Base-by-base conservation (phyloP, 805 yeast species). In the Lachancea sp. region DNA sequence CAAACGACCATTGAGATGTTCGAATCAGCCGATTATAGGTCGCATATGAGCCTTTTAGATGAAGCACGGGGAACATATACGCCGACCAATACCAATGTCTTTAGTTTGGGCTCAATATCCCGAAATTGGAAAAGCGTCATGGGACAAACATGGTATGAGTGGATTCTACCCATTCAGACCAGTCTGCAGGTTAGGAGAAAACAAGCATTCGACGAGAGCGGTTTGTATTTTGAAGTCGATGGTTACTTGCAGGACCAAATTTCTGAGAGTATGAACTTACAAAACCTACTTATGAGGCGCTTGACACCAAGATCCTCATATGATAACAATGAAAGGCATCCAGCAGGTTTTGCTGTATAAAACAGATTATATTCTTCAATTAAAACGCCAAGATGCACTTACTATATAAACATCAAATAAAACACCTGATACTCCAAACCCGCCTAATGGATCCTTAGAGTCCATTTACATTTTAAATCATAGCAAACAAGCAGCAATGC, bases 1-100 rank as follows among this genome's bases (percentile, higher is more conserved):
- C 64, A 68, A 45, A 89, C 97, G 3, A 90, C 97, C 0, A 71
- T 90, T 19, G 98, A 92, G 62, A 67, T 78, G 44, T 78, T 75
- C 53, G 85, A 80, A 29, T 53, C 56, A 23, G 68, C 71, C 34
- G 67, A 81, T 50, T 69, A 69, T 46, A 58, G 69, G 40, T 61
- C 67, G 29, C 72, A 69, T 34, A 46, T 64, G 20, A 56, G 58
- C 28, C 48, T 63, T 5, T 38, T 70, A 30, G 70, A 67, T 51
- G 57, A 72, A 7, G 60, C 56, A 37, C 61, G 67, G 54, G 80
- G 69, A 26, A 63, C 54, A 34, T 61, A 77, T 9, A 56, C 64
- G 36, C 59, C 65, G 6, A 47, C 70, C 5, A 87, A 82, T 1
- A 85, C 90, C 59, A 86, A 90, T 59, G 67, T 86, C 3, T 92